phyloP scores from a whole-genome alignment of 1,284 basidiomycete species.

The Neonothopanus nambi region DNA sequence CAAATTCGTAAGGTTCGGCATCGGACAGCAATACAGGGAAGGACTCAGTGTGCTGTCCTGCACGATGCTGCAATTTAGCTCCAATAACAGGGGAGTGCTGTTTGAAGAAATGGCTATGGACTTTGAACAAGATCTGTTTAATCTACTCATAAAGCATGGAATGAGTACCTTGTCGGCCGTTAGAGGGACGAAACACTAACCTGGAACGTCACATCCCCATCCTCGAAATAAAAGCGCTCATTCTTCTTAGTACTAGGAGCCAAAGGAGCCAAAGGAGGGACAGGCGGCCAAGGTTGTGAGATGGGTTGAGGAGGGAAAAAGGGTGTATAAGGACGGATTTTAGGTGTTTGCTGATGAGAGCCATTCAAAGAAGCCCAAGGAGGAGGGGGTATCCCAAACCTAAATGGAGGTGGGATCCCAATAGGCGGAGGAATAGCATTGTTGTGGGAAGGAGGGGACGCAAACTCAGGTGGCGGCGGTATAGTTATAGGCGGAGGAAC shows the following conservation, averaged over 20 bases:
- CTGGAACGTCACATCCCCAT: conserved; percentile 3
- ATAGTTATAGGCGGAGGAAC: background rate
- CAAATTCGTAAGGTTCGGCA: conserved; percentile 27
- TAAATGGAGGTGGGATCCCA: too few relatives aligned
- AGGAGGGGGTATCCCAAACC: background rate
- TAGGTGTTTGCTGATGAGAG: background rate
- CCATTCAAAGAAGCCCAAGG: background rate
- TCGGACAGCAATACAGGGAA: conserved; percentile 21
- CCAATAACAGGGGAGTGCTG: conserved; percentile 33
- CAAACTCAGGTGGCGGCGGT: background rate
- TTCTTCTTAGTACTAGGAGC: background rate
- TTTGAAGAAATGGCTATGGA: conserved; percentile 32
- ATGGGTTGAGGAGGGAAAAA: background rate
- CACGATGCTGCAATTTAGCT: conserved; percentile 20
- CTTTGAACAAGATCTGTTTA: conserved; percentile 26
- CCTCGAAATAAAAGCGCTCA: conserved; percentile 3
- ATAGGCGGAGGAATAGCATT: background rate
- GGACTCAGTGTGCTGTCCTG: conserved; percentile 4
- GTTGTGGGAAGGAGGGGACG: background rate
- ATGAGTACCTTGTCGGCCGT: background rate
- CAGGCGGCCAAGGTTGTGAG: background rate
- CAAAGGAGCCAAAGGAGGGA: too few relatives aligned
- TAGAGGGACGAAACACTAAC: background rate
- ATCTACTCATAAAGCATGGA: conserved; percentile 20
- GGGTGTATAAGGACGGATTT: background rate